Base-by-base conservation (phyloP, 768 basidiomycete species). In the Hericium erinaceus region DNA sequence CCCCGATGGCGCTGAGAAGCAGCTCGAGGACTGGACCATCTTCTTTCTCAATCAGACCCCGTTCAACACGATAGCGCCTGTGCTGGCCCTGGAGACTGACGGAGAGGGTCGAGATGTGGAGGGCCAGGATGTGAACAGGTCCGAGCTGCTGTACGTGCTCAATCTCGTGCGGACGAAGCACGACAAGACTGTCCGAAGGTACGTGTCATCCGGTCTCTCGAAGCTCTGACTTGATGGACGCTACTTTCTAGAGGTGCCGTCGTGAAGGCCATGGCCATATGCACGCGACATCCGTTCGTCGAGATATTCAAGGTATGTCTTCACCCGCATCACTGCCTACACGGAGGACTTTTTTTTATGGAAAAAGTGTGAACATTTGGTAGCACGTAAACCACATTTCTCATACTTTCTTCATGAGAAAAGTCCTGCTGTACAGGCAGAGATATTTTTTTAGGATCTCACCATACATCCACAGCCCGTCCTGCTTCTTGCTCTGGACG, bases 11-110 rank as follows among this genome's bases (percentile, higher is more conserved):
- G 97, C 94, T 33, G 95, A 99, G 73, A 84, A 88, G 53, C 90
- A 95, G 60, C 74, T 88, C 22, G 92, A 95, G 69, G 97, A 98
- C 72, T 98, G 95, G 95, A 98, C 97, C 5, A 85, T 98, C 48
- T 99, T 99, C 79, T 97, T 95, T 71, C 81, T 99, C 57, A 98
- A 98, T 68, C 97, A 98, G 72, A 92, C 90, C 0, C 78, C 85
- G 0, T 89, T 87, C 73, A 93, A 94, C 67, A 86, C 85, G 16
- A 91, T 95, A 61, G 81, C 85, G 1, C 89, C 92, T 6, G 81
- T 93, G 15, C 77, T 95, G 44, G 83, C 89, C 1, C 73, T 87
- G 61, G 87, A 88, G 64, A 82, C 80, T 0, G 26, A 51, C 15
- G 49, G 49, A 16, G 20, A 51, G 20, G 71, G 73, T 24, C 49